Evolutionary conservation across 768 basidiomycete species (phyloP).

Genomic region (Tricholoma matsutake): DNA sequence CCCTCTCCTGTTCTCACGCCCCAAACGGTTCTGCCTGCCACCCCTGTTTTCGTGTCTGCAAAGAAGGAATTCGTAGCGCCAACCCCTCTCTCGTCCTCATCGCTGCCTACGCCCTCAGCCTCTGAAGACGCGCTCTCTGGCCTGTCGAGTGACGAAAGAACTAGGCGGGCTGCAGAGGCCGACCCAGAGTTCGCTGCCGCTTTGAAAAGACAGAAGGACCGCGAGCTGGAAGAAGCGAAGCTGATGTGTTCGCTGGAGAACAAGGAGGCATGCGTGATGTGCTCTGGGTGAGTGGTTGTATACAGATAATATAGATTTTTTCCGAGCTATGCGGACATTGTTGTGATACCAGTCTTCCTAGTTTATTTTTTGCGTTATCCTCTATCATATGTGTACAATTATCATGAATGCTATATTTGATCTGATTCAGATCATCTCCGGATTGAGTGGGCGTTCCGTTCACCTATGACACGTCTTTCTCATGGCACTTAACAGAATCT

Average conservation of each 20-base stretch:
- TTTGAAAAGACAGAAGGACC: conserved; percentile 61
- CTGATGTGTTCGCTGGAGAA: conserved; percentile 86
- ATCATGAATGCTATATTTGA: background rate
- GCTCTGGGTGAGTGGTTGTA: conserved; percentile 59
- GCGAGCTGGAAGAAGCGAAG: conserved; percentile 79
- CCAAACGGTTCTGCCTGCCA: conserved; percentile 3
- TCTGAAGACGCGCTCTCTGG: conserved; percentile 20
- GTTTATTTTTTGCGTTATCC: background rate
- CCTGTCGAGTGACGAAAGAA: conserved; percentile 46
- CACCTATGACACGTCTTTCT: too few relatives aligned
- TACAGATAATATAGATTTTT: background rate
- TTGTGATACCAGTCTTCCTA: background rate
- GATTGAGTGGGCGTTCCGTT: too few relatives aligned
- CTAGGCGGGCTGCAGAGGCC: conserved; percentile 50
- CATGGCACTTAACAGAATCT: background rate
- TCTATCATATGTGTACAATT: conserved; percentile 1
- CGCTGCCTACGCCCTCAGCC: conserved; percentile 18
- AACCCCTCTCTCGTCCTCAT: conserved; percentile 25
- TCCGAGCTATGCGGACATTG: background rate
- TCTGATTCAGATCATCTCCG: too few relatives aligned
- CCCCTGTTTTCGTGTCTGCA: conserved; percentile 10
- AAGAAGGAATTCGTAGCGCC: conserved; percentile 25
- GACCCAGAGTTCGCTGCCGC: conserved; percentile 81
- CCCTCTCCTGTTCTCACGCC: conserved; percentile 16
- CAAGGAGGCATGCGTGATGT: conserved; percentile 93